Conservation (phyloP, 2,329 filamentous ascomycete species). For the Hawksworthiomyces lignivorus region DNA sequence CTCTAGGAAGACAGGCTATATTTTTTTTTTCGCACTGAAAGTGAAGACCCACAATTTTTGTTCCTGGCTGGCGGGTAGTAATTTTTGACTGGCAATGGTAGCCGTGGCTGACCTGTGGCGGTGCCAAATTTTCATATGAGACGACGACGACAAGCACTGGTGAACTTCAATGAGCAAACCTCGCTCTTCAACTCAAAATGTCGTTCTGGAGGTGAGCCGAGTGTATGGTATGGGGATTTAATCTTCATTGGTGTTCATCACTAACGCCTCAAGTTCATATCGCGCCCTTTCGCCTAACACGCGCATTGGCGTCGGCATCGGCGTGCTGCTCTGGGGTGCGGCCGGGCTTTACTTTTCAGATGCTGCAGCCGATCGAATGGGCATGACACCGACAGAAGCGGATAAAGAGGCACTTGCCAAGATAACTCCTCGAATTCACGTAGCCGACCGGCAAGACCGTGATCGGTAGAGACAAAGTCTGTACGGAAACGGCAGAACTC, state of each 20-base stretch:
- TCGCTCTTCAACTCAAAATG: slow-evolving; percentile 15
- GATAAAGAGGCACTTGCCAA: slow-evolving; percentile 62
- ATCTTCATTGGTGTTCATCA: too few relatives aligned
- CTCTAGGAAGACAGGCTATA: too few relatives aligned
- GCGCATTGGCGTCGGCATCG: slow-evolving; percentile 63
- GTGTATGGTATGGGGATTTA: too few relatives aligned
- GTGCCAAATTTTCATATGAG: slow-evolving; percentile 9
- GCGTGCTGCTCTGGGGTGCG: slow-evolving; percentile 68
- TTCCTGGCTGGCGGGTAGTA: too few relatives aligned
- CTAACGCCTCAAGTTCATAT: slow-evolving; percentile 49
- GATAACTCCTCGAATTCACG: slow-evolving; percentile 53
- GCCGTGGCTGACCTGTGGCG: too few relatives aligned
- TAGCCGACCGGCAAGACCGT: slow-evolving; percentile 42
- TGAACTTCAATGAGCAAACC: too few relatives aligned
- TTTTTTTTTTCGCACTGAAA: too few relatives aligned
- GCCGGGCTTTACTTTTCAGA: slow-evolving; percentile 69
- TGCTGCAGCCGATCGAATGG: slow-evolving; percentile 63
- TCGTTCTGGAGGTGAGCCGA: slow-evolving; percentile 22
- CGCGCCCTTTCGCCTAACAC: slow-evolving; percentile 62
- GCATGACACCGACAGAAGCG: slow-evolving; percentile 62
- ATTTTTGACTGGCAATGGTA: too few relatives aligned
- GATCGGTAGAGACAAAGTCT: slow-evolving; percentile 1
- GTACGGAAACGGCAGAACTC: too few relatives aligned
- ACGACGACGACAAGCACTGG: too few relatives aligned
- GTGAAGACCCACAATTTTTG: too few relatives aligned